Conservation (phyloP, 2,329 filamentous ascomycete species). For the Sporothrix inflata region DNA sequence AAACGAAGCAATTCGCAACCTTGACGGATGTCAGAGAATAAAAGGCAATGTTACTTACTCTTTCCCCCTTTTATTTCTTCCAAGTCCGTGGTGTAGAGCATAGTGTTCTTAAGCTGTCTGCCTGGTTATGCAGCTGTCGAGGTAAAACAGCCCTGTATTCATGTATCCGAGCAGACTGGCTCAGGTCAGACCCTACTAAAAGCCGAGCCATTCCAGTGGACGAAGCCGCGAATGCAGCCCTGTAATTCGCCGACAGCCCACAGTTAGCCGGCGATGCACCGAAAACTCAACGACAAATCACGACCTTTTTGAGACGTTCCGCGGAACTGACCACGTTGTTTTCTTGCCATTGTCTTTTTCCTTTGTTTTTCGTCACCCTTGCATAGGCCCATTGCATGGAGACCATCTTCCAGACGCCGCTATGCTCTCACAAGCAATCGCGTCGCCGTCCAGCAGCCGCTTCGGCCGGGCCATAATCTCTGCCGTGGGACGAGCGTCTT, state of each 20-base stretch:
- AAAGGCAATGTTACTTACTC: background rate
- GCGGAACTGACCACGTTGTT: background rate
- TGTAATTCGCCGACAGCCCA: constrained; percentile 6
- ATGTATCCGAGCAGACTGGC: background rate
- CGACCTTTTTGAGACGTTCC: background rate
- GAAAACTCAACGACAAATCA: constrained; percentile 6
- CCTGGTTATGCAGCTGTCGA: constrained; percentile 17
- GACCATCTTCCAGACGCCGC: background rate
- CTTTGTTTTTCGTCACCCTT: background rate
- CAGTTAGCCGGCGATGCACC: background rate
- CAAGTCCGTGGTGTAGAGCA: background rate
- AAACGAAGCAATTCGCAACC: background rate
- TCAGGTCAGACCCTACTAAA: background rate
- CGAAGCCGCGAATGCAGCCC: background rate
- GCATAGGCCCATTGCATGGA: constrained; percentile 15
- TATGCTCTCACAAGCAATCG: constrained; percentile 28
- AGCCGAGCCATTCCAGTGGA: constrained; percentile 7
- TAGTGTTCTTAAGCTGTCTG: background rate
- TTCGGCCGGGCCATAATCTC: constrained; percentile 21
- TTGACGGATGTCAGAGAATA: background rate
- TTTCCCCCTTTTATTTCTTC: background rate
- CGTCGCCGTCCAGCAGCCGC: constrained; percentile 18
- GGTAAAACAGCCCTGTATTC: background rate
- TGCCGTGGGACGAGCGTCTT: background rate
- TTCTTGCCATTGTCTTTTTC: background rate